Evolutionary conservation across 1,139 yeast genomes (phyloP).

Genomic region (Pichia cactophila): DNA sequence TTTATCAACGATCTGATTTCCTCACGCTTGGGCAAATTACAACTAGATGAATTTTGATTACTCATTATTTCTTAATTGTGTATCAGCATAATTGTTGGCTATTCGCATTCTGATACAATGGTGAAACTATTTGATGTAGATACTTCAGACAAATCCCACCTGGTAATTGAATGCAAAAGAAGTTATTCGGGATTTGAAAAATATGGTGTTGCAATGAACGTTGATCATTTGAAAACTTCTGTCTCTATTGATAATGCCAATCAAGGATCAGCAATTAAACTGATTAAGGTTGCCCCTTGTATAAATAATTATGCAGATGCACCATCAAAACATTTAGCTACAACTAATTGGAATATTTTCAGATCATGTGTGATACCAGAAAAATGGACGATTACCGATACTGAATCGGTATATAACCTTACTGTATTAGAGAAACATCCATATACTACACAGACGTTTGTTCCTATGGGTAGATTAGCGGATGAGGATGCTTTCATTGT

Average conservation of each 20-base stretch:
- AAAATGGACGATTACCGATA: slow-evolving; percentile 33
- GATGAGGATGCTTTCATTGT: slow-evolving; percentile 57
- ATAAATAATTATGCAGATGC: slow-evolving; percentile 42
- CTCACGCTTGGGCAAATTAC: too few relatives aligned
- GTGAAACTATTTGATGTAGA: slow-evolving; percentile 9
- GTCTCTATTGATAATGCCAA: slow-evolving; percentile 55
- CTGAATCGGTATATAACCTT: slow-evolving; percentile 38
- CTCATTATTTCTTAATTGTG: not conserved
- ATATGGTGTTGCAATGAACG: slow-evolving; percentile 51
- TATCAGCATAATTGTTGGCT: not conserved
- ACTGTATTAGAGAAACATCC: slow-evolving; percentile 88
- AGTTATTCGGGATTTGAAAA: slow-evolving; percentile 34
- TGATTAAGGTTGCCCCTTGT: slow-evolving; percentile 65
- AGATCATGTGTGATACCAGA: slow-evolving; percentile 71
- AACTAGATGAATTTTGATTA: too few relatives aligned
- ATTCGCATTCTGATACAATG: slow-evolving; percentile 1
- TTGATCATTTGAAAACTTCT: slow-evolving; percentile 41
- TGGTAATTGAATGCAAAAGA: slow-evolving; percentile 11
- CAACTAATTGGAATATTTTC: slow-evolving; percentile 77
- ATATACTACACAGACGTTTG: slow-evolving; percentile 78
- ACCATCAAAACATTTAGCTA: slow-evolving; percentile 36
- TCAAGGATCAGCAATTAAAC: slow-evolving; percentile 87
- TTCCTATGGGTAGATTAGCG: slow-evolving; percentile 71
- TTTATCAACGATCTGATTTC: too few relatives aligned
- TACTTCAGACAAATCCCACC: not conserved